These are phyloP conservation scores for Vairimorpha ceranae DNA, from an alignment of 371 early-diverging fungal species.

Conservation along the genomic window DNA sequence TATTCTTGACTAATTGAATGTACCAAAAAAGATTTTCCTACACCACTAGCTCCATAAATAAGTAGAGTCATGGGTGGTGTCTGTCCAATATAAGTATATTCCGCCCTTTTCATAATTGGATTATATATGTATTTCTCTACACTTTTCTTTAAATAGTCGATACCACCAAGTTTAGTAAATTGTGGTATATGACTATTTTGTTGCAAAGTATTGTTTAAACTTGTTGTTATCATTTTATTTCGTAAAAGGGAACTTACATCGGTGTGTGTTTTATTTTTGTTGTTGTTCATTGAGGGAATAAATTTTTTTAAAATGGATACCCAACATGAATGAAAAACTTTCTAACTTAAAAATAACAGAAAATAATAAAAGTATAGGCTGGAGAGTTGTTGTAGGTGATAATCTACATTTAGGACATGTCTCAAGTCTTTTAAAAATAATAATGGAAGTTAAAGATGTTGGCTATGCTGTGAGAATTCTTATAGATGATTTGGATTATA, in stretches of 20 bases:
- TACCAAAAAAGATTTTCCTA: constrained; percentile 59
- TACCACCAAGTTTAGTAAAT: constrained; percentile 37
- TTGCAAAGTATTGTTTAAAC: constrained; percentile 29
- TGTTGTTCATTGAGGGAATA: not conserved
- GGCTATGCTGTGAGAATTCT: not conserved
- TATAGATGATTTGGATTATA: constrained; percentile 3
- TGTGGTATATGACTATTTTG: constrained; percentile 25
- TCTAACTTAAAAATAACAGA: too few relatives aligned
- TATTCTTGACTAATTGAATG: constrained; percentile 51
- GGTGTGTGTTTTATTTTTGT: constrained; percentile 17
- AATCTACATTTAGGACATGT: not conserved
- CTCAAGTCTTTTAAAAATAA: not conserved
- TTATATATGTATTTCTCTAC: constrained; percentile 37
- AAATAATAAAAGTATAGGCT: too few relatives aligned
- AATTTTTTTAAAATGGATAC: not conserved
- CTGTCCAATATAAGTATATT: constrained; percentile 48
- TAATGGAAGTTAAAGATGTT: not conserved
- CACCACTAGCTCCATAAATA: constrained; percentile 57
- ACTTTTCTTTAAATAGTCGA: constrained; percentile 41
- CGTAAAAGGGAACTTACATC: constrained; percentile 42
- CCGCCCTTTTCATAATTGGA: constrained; percentile 37
- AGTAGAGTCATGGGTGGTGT: constrained; percentile 47
- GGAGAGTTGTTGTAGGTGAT: not conserved
- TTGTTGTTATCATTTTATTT: constrained; percentile 33
- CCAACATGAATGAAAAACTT: not conserved